Evolutionary conservation across 2,329 filamentous ascomycete species (phyloP), one percentile per base, ranked within the genome.

Genomic region (Exophiala alcalophila): DNA sequence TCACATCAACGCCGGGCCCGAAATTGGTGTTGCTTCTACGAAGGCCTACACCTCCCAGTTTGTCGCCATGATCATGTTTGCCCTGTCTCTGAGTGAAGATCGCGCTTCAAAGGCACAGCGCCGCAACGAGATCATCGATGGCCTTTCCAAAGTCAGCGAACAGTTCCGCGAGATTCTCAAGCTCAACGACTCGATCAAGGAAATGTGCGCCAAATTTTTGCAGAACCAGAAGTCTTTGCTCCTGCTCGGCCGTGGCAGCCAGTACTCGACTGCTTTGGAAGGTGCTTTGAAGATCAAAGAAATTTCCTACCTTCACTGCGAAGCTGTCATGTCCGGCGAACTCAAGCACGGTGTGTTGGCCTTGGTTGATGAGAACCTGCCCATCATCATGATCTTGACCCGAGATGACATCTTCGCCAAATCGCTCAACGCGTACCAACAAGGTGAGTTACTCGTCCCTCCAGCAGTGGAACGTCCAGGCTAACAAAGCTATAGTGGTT

Each of bases 51-150:
- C 92, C 10, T 97, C 92, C 32, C 92, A 98, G 67, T 98, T 97
- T 68, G 88, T 98, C 62, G 94, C 92, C 66, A 96, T 98, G 89
- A 86, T 97, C 71, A 98, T 98, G 92, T 97, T 98, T 61, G 92
- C 92, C 5, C 76, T 98, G 53, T 96, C 90, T 20, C 80, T 98
- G 45, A 92, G 87, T 61, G 92, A 98, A 72, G 92, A 98, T 69
- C 87, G 92, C 58, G 87, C 90, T 28, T 96, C 89, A 57, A 98
- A 98, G 80, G 80, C 84, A 61, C 81, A 85, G 73, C 81, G 91
- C 62, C 85, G 92, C 21, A 82, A 92, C 69, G 90, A 96, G 70
- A 97, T 98, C 62, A 96, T 98, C 77, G 84, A 94, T 57, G 91
- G 92, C 59, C 81, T 98, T 20, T 76, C 78, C 60, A 84, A 86